Base-by-base conservation (phyloP, 1,139 yeast genomes). In the Geotrichum carabidarum region DNA sequence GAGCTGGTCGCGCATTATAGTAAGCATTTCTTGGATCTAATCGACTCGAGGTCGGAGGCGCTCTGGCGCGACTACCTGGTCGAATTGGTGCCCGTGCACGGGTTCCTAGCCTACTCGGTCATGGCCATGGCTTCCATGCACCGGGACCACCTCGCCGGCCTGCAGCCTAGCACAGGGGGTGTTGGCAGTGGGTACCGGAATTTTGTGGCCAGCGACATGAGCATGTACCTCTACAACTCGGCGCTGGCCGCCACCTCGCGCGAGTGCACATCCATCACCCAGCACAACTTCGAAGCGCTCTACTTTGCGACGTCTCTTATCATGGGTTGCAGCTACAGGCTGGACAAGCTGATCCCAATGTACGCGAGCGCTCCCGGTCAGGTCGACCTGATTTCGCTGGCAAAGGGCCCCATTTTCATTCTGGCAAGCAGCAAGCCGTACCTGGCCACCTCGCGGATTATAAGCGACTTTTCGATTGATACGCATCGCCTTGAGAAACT, bases 271-370 rank as follows among this genome's bases (percentile, higher is more conserved):
- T n/a, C 27, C 4, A 12, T 48, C 9, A 32, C 32, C 11, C 11
- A 17, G n/a, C 41, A 47, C 8, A 52, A 52, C 44, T 52, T 34
- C 36, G 55, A 52, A 22, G 55, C 35, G 17, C 38, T 52, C 11
- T 52, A 47, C 37, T 35, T 42, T 31, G 44, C 55, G 11, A 43
- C 55, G 5, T 18, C 47, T 1, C 27, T 52, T 2, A 52, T 52
- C 14, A 18, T 42, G 43, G 27, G n/a, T 3, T 41, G 35, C 11
- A 18, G 46, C 8, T 43, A 38, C 22, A 17, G 48, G 6, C 42
- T 53, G n/a, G 41, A 32, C 11, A 30, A 47, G 7, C 7, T 22
- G 1, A 48, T 52, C n/a, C 51, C 51, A 14, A 9, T 47, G 2
- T 43, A 14, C 18, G 31, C 44, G 3, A 34, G 17, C 4, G 17